These are phyloP conservation scores for Pseudogymnoascus sp. DNA, from an alignment of 2,329 filamentous ascomycete genomes.

Conservation along the genomic window DNA sequence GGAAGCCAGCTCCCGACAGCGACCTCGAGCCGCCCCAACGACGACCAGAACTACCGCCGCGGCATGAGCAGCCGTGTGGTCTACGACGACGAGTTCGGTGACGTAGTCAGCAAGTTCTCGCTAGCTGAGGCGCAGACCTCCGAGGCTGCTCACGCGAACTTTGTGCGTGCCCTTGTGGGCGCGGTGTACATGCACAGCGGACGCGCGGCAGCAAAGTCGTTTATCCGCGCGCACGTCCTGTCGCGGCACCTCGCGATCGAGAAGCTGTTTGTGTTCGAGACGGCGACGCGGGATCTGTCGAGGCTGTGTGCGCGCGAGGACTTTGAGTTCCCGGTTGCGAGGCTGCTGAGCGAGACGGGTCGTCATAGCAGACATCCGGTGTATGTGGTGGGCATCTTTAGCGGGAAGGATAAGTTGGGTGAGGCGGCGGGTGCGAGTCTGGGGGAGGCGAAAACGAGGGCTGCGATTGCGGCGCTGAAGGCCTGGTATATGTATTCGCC, in stretches of 20 bases:
- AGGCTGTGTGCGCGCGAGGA: constrained; percentile 80
- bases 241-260: constrained; percentile 70
- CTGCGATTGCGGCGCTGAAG: constrained; percentile 80
- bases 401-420: constrained; percentile 81
- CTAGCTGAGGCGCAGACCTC: constrained; percentile 22
- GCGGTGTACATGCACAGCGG: constrained; percentile 82
- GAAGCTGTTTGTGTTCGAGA: constrained; percentile 73
- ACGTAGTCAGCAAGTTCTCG: constrained; percentile 36
- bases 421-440: constrained; percentile 79
- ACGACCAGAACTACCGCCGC: constrained; percentile 49
- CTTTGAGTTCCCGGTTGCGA: constrained; percentile 79
- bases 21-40: constrained; percentile 45
- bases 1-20: constrained; percentile 38
- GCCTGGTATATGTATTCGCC: constrained; percentile 96
- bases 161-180: constrained; percentile 77
- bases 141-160: constrained; percentile 57
- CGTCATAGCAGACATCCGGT: constrained; percentile 78
- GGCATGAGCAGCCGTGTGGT: constrained; percentile 72
- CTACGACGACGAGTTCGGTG: constrained; percentile 79
- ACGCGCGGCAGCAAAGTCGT: constrained; percentile 67
- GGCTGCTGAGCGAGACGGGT: constrained; percentile 86
- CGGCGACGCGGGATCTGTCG: constrained; percentile 76
- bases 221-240: constrained; percentile 78
- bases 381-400: constrained; percentile 90
- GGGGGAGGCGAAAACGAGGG: constrained; percentile 68